Evolutionary conservation across 2,329 filamentous ascomycete species (phyloP).

Genomic region (Exophiala lecanii-corni): DNA sequence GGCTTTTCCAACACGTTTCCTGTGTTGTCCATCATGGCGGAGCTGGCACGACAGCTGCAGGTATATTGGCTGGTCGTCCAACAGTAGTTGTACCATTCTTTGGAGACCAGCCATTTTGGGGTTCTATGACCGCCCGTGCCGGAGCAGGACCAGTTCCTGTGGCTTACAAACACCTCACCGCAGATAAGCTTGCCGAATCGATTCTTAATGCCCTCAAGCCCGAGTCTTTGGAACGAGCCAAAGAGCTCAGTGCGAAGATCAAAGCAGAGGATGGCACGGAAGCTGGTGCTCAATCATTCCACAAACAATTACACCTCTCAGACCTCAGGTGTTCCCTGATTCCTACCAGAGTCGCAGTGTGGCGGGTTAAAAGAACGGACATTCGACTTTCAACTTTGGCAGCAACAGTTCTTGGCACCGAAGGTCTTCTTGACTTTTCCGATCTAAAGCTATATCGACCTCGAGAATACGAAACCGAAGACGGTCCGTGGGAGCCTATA

Average conservation of each 20-base stretch:
- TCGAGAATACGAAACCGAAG: slow-evolving; percentile 69
- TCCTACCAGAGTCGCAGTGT: slow-evolving; percentile 65
- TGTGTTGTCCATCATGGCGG: slow-evolving; percentile 84
- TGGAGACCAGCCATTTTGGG: slow-evolving; percentile 81
- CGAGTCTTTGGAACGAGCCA: slow-evolving; percentile 53
- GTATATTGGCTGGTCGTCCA: slow-evolving; percentile 73
- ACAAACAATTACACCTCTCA: slow-evolving; percentile 63
- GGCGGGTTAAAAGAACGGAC: slow-evolving; percentile 66
- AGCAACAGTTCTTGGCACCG: slow-evolving; percentile 62
- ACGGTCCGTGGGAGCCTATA: slow-evolving; percentile 74
- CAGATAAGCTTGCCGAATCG: slow-evolving; percentile 60
- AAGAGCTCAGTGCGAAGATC: slow-evolving; percentile 60
- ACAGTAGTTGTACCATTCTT: slow-evolving; percentile 85
- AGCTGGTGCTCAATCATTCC: slow-evolving; percentile 63
- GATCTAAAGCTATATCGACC: slow-evolving; percentile 64
- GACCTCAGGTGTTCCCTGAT: slow-evolving; percentile 65
- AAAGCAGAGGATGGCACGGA: slow-evolving; percentile 61
- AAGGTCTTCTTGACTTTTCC: slow-evolving; percentile 60
- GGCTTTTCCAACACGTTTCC: slow-evolving; percentile 77
- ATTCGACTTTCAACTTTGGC: slow-evolving; percentile 68
- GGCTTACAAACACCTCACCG: slow-evolving; percentile 62
- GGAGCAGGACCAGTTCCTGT: slow-evolving; percentile 69
- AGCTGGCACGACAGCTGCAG: slow-evolving; percentile 80
- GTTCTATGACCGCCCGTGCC: slow-evolving; percentile 66
- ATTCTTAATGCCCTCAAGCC: slow-evolving; percentile 58